Percentiles rank a stretch among this genome's conserved stretches.
These are phyloP conservation scores for Periconia sp. DNA, from an alignment of 2,329 filamentous ascomycete genomes.

Conservation along the genomic window DNA sequence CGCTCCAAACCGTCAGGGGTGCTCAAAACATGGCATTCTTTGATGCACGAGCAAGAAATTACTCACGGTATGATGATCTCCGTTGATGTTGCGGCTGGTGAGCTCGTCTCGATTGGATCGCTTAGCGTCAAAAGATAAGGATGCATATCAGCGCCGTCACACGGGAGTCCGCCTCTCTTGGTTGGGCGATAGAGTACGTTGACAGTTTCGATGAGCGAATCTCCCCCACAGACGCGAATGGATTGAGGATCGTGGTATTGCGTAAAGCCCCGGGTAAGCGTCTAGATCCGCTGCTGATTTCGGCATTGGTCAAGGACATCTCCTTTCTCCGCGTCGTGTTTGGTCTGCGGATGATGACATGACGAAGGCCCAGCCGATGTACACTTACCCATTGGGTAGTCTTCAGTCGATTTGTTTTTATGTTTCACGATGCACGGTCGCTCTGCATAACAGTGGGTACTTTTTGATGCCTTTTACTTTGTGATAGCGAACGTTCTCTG, in stretches of 20 bases:
- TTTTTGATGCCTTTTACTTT: neutral
- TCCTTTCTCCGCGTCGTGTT: neutral
- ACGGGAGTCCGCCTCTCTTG: slow-evolving; percentile 1
- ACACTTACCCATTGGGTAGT: neutral
- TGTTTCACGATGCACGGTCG: neutral
- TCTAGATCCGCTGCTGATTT: neutral
- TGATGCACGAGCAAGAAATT: neutral
- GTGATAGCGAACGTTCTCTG: neutral
- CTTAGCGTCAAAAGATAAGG: slow-evolving; percentile 35
- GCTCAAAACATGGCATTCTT: neutral
- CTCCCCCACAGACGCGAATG: slow-evolving; percentile 23
- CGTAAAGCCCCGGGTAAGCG: neutral
- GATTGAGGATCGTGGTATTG: slow-evolving; percentile 4
- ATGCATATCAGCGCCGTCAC: slow-evolving; percentile 21
- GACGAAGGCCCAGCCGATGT: neutral
- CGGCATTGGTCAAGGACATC: neutral
- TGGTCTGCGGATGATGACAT: neutral
- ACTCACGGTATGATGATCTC: neutral
- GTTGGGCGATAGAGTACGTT: slow-evolving; percentile 3
- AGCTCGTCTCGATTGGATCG: slow-evolving; percentile 10
- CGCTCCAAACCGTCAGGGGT: no score
- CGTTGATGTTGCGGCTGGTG: neutral
- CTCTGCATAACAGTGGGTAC: neutral
- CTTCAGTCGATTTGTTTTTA: neutral
- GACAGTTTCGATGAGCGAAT: slow-evolving; percentile 7